These are phyloP conservation scores for Diaporthe ilicicola DNA, from an alignment of 2,329 filamentous ascomycete genomes.

Conservation along the genomic window DNA sequence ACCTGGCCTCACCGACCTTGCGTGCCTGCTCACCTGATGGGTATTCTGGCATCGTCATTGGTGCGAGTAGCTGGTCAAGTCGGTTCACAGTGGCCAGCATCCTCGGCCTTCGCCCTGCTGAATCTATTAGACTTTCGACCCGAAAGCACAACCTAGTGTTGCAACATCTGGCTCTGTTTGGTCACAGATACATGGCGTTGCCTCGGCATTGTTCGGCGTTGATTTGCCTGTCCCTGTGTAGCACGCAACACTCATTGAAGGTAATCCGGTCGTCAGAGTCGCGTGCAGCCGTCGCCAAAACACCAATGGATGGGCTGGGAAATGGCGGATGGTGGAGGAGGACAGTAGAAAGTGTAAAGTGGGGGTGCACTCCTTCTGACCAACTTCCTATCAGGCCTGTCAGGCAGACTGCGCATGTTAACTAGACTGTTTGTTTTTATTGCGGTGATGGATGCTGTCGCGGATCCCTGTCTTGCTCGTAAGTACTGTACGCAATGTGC, in stretches of 20 bases:
- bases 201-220: not conserved
- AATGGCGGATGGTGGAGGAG: no score
- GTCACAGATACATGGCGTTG: not conserved
- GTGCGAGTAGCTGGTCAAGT: not conserved
- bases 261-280: no score
- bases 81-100: not conserved
- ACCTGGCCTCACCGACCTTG: slow-evolving; percentile 17
- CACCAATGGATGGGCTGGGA: no score
- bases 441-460: not conserved
- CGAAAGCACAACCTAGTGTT: slow-evolving; percentile 1
- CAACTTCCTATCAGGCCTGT: no score
- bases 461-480: not conserved
- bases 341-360: no score
- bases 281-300: no score
- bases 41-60: not conserved
- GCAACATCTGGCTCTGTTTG: not conserved
- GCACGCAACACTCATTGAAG: not conserved
- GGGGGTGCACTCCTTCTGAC: no score
- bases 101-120: not conserved
- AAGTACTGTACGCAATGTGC: not conserved
- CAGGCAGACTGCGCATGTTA: no score
- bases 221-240: not conserved
- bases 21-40: slow-evolving; percentile 11
- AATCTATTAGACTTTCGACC: slow-evolving; percentile 3
- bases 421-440: not conserved